A percentile compares a stretch with the other conserved stretches of the same genome.
Conservation (phyloP, 495 filamentous ascomycete species). For the Talaromyces liani region DNA sequence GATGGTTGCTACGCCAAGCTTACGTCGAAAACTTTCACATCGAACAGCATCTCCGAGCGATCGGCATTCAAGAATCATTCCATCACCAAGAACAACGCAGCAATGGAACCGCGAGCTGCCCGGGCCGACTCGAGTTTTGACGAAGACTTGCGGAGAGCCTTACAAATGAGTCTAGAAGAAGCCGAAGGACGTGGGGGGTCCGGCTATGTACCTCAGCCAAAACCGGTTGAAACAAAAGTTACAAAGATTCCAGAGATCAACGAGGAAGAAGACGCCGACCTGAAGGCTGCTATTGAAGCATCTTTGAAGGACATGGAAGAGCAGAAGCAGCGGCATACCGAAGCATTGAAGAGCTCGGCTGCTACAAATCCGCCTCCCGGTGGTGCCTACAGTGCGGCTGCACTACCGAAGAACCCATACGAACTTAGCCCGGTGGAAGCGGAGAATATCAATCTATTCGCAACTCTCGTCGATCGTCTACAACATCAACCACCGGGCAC, state of each 20-base stretch:
- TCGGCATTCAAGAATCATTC: conserved; percentile 44
- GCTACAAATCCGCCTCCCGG: conserved; percentile 26
- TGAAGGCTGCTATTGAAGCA: conserved; percentile 93
- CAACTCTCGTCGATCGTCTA: conserved; percentile 87
- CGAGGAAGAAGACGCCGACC: conserved; percentile 84
- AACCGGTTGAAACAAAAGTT: conserved; percentile 13
- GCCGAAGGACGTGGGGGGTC: conserved; percentile 65
- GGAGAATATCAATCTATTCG: conserved; percentile 95
- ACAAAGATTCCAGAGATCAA: conserved; percentile 25
- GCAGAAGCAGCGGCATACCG: conserved; percentile 86
- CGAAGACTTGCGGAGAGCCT: conserved; percentile 83
- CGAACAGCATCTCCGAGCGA: conserved; percentile 35
- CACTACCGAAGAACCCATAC: conserved; percentile 77
- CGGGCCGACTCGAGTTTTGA: conserved; percentile 85
- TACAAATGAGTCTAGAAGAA: conserved; percentile 96
- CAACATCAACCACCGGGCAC: conserved; percentile 95
- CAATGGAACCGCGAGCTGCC: conserved; percentile 85
- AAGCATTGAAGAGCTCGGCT: conserved; percentile 61
- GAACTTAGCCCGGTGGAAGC: conserved; percentile 91
- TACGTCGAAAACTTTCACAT: conserved; percentile 56
- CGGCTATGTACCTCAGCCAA: conserved; percentile 62
- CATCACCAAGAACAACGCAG: conserved; percentile 42
- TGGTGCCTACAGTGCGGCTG: conserved; percentile 21
- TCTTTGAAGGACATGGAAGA: conserved; percentile 98
- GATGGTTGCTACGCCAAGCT: conserved; percentile 91